Evolutionary conservation across 257 asterid species (phyloP).

Genomic region (Solanum tacnaense): DNA sequence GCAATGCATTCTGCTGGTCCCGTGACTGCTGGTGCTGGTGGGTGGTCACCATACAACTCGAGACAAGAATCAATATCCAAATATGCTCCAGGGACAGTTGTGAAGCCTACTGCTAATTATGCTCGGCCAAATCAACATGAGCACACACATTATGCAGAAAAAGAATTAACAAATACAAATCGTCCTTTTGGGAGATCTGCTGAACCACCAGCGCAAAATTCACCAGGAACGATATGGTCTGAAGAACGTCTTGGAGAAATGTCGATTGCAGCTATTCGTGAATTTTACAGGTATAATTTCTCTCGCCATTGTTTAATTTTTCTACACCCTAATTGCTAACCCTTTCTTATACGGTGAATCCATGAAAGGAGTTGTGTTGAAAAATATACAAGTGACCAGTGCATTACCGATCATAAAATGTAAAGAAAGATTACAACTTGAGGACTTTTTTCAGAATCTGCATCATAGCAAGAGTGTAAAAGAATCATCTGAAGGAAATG

Average conservation of each 20-base stretch:
- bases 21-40: not conserved
- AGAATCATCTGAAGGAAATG: not conserved
- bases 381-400: not conserved
- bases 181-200: not conserved
- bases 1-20: constrained; percentile 6
- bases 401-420: not conserved
- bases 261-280: constrained; percentile 5
- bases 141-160: not conserved
- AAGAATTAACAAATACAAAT: constrained; percentile 1
- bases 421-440: not conserved
- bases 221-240: constrained; percentile 1
- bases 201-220: not conserved
- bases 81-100: not conserved
- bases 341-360: not conserved
- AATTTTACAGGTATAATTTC: constrained; percentile 6
- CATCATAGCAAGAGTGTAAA: not conserved
- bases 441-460: not conserved
- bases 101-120: not conserved
- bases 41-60: not conserved
- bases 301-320: not conserved
- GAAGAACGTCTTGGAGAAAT: constrained; percentile 4
- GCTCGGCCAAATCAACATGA: constrained; percentile 1
- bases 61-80: constrained; percentile 3
- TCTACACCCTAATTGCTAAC: not conserved
- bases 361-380: not conserved